Percentiles rank a stretch among this genome's conserved stretches.
Conservation (phyloP, 768 basidiomycete genomes). For the Suillus ampliporus region DNA sequence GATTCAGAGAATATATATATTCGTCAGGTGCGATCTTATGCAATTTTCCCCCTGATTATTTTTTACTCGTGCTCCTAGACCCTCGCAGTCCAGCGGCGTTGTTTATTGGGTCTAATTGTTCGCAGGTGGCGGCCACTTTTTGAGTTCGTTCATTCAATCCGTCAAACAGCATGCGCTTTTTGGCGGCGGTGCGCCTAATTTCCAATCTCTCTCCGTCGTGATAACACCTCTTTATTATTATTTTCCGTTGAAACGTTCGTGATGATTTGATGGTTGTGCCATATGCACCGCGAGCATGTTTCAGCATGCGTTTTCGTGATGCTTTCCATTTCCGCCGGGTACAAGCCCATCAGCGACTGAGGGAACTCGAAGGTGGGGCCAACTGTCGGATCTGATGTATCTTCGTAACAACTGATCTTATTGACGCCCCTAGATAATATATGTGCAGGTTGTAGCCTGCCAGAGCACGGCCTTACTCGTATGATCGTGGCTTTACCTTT, state of each 20-base stretch:
- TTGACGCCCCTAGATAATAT: not conserved
- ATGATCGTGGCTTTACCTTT: slow-evolving; percentile 9
- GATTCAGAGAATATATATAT: not conserved
- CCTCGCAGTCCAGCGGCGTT: not conserved
- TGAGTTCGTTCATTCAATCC: slow-evolving; percentile 7
- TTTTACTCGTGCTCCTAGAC: not conserved
- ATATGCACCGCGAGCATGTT: slow-evolving; percentile 7
- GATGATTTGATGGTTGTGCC: slow-evolving; percentile 9
- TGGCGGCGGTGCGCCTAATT: slow-evolving; percentile 7
- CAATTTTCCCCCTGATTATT: not conserved
- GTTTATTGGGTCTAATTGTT: slow-evolving; percentile 3
- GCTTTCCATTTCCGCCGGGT: slow-evolving; percentile 9
- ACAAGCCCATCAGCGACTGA: not conserved
- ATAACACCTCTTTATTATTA: slow-evolving; percentile 3
- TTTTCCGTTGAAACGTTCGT: slow-evolving; percentile 8
- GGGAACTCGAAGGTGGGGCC: not conserved
- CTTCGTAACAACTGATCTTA: not conserved
- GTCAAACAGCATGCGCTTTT: slow-evolving; percentile 1
- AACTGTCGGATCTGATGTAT: not conserved
- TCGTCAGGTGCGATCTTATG: slow-evolving; percentile 1
- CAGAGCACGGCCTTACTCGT: not conserved
- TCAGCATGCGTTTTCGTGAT: slow-evolving; percentile 7
- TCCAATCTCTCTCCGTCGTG: slow-evolving; percentile 5
- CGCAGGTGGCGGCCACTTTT: slow-evolving; percentile 1
- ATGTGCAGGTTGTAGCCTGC: not conserved